Percentiles rank a stretch among this genome's conserved stretches.
Conservation (phyloP, 2,329 filamentous ascomycete species). For the Rhytidhysteron rufulum region DNA sequence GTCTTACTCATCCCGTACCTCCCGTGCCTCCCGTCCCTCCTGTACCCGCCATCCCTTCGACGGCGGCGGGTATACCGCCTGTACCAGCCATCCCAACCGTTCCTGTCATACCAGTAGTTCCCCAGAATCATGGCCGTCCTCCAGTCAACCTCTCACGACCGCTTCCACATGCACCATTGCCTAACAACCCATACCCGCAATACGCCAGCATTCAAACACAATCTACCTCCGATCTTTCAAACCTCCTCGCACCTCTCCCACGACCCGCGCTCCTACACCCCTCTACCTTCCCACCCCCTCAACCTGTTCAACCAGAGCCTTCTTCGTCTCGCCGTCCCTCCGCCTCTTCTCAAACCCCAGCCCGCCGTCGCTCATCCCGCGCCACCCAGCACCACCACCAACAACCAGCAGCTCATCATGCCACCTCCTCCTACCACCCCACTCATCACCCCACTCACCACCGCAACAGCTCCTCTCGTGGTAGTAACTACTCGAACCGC, state of each 20-base stretch:
- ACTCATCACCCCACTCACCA: constrained; percentile 12
- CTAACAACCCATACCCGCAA: constrained; percentile 16
- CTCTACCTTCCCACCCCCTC: constrained; percentile 29
- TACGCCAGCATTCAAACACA: constrained; percentile 15
- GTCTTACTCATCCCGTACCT: constrained; percentile 30
- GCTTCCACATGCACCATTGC: constrained; percentile 13
- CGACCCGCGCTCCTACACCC: constrained; percentile 31
- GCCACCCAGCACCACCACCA: constrained; percentile 4
- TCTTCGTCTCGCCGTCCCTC: constrained; percentile 11
- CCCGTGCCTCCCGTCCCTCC: neutral
- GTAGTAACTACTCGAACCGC: too few species aligned
- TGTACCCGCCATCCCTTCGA: constrained; percentile 13
- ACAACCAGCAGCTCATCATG: constrained; percentile 14
- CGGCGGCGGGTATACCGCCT: constrained; percentile 11
- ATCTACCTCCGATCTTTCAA: constrained; percentile 22
- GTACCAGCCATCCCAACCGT: constrained; percentile 16
- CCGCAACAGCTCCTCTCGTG: too few species aligned
- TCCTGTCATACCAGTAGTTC: constrained; percentile 16
- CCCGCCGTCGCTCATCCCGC: constrained; percentile 4
- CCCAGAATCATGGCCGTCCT: too few species aligned
- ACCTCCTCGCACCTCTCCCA: constrained; percentile 7
- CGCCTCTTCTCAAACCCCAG: constrained; percentile 4
- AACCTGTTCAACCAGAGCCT: constrained; percentile 19
- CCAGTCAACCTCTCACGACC: neutral
- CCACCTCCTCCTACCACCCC: constrained; percentile 6